Evolutionary conservation across 306 rosid species (phyloP).

Genomic region (Vigna trinervia): DNA sequence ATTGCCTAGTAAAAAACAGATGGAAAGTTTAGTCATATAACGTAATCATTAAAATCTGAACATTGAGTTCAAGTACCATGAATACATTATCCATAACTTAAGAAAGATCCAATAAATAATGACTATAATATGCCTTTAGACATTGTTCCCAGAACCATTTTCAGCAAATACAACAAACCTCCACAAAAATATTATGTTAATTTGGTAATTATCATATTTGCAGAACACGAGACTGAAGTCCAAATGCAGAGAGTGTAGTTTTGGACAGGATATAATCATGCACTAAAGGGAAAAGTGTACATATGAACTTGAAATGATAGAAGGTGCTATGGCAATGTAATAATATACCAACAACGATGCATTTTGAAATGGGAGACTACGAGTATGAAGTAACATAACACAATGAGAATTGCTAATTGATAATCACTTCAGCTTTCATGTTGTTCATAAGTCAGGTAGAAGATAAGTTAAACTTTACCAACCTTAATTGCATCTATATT

Average conservation of each 20-base stretch:
- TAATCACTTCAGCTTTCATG: constrained; percentile 17
- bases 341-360: constrained; percentile 29
- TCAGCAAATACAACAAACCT: constrained; percentile 29
- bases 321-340: constrained; percentile 22
- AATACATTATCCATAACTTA: constrained; percentile 18
- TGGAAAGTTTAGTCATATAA: constrained; percentile 38
- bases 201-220: constrained; percentile 27
- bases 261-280: constrained; percentile 28
- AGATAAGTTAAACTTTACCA: constrained; percentile 50
- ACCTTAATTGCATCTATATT: constrained; percentile 96
- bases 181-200: background rate
- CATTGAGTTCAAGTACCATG: constrained; percentile 30
- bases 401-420: constrained; percentile 12
- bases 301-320: constrained; percentile 32
- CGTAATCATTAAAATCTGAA: constrained; percentile 34
- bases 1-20: constrained; percentile 69
- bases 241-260: constrained; percentile 28
- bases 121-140: constrained; percentile 14
- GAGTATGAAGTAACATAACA: constrained; percentile 30
- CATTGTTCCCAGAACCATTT: constrained; percentile 33
- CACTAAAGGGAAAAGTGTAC: constrained; percentile 13
- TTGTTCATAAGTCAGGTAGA: constrained; percentile 32
- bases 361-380: constrained; percentile 31
- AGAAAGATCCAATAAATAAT: constrained; percentile 12
- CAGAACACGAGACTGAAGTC: constrained; percentile 13